Evolutionary conservation across 305 asterid genomes (phyloP), one percentile per base, ranked within the genome.

Genomic region (Ilex paraguariensis): DNA sequence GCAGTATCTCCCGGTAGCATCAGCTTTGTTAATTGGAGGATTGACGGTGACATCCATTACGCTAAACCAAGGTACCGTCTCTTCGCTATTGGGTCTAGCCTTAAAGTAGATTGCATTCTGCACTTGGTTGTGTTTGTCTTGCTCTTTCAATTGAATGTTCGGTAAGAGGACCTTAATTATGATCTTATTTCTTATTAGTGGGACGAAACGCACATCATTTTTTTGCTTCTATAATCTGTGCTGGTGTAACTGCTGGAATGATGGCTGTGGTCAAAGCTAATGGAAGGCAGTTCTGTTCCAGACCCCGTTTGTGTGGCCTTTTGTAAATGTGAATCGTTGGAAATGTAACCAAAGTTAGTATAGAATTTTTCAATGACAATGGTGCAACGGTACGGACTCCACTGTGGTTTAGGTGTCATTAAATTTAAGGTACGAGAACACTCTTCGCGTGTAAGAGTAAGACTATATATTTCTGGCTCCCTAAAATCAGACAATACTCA

Each of bases 1-100:
- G 81, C 92, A 90, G 99, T 90, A 87, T 73, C 87, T 94, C 62
- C 99, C 99, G 0, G 93, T 94, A 50, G 99, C 99, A 78, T 94
- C 99, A 62, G 99, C 95, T 72, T 73, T 94, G 66, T 83, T 90
- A 17, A 64, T 94, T 59, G 99, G 99, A 64, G 99, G 99, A 56
- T 74, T 90, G 75, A 88, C 99, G 2, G 95, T 77, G 70, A 90
- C 99, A 62, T 73, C 95, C 59, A 85, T 94, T 61, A 88, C 99
- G 59, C 59, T 94, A 61, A 88, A 90, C 77, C 97, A 88, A 86
- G 97, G 99, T 90, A 72, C 40, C 33, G 56, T 42, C 32, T 39
- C 45, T 30, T 54, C 21, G 13, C 0, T 60, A 56, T 55, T 36
- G 9, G 2, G 28, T 21, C 28, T 21, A 21, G 28, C 28, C 28